These are phyloP conservation scores for Penicillium verhagenii DNA, from an alignment of 495 filamentous ascomycete species.

Conservation along the genomic window DNA sequence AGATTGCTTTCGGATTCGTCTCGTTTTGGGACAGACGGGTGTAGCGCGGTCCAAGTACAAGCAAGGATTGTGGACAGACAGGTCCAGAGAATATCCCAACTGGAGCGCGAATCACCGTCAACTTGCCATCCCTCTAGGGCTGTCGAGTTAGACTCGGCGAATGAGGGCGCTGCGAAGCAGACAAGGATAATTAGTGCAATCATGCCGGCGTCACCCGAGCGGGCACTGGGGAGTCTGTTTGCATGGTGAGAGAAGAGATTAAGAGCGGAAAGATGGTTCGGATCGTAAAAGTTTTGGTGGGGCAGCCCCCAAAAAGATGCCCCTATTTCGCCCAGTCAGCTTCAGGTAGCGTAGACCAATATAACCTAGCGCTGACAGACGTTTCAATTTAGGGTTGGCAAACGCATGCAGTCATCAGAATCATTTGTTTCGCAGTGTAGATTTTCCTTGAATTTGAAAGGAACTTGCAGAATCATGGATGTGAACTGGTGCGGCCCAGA, in stretches of 20 bases:
- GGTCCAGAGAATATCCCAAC: constrained; percentile 21
- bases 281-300: background rate
- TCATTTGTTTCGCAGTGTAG: too few species aligned
- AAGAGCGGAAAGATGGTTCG: background rate
- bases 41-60: constrained; percentile 21
- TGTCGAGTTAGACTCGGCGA: constrained; percentile 8
- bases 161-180: background rate
- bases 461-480: too few species aligned
- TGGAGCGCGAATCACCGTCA: constrained; percentile 13
- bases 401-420: too few species aligned
- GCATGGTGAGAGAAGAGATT: background rate
- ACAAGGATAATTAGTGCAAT: background rate
- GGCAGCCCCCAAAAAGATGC: too few species aligned
- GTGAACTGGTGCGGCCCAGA: too few species aligned
- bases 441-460: too few species aligned
- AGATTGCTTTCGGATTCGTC: background rate
- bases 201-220: background rate
- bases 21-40: constrained; percentile 3
- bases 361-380: background rate
- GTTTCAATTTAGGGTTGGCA: too few species aligned
- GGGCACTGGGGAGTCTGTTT: background rate
- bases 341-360: background rate
- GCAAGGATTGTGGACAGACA: constrained; percentile 21
- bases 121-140: constrained; percentile 16
- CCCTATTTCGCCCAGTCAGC: too few species aligned